Evolutionary conservation across 805 yeast genomes (phyloP).

Genomic region (Kazachstania bromeliacearum): DNA sequence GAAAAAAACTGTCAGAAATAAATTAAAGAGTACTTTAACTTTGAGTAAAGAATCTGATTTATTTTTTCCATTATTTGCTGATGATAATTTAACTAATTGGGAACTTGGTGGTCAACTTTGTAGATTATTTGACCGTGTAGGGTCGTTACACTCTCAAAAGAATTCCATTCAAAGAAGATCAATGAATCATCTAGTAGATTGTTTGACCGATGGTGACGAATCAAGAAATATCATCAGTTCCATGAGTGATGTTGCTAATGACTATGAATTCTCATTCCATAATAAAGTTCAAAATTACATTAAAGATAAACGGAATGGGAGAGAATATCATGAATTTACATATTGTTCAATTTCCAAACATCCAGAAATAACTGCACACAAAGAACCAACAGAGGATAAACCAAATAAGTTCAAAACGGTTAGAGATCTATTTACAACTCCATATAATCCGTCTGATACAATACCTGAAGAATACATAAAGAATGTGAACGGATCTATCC

Average conservation of each 20-base stretch:
- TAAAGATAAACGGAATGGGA: conserved; percentile 1
- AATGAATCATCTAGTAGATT: conserved; percentile 16
- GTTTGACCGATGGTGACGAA: conserved; percentile 16
- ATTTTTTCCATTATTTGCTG: conserved; percentile 42
- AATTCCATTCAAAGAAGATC: conserved; percentile 10
- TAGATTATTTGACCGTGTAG: conserved; percentile 19
- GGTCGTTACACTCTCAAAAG: conserved; percentile 14
- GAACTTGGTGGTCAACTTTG: conserved; percentile 19
- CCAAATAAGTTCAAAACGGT: background rate
- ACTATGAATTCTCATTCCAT: conserved; percentile 17
- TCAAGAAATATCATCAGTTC: conserved; percentile 19
- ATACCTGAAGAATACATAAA: conserved; percentile 14
- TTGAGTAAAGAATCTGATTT: conserved; percentile 42
- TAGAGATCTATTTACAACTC: conserved; percentile 12
- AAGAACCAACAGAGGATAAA: conserved; percentile 1
- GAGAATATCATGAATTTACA: conserved; percentile 14
- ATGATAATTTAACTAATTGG: conserved; percentile 19
- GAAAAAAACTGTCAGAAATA: conserved; percentile 22
- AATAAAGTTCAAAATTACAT: conserved; percentile 7
- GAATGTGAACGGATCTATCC: conserved; percentile 8
- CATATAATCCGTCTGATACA: conserved; percentile 24
- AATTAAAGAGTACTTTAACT: conserved; percentile 40
- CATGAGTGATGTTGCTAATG: conserved; percentile 7
- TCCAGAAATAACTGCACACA: background rate
- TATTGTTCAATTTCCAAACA: conserved; percentile 16